phyloP scores from a whole-genome alignment of 805 yeast species.

The Yarrowia sp. region DNA sequence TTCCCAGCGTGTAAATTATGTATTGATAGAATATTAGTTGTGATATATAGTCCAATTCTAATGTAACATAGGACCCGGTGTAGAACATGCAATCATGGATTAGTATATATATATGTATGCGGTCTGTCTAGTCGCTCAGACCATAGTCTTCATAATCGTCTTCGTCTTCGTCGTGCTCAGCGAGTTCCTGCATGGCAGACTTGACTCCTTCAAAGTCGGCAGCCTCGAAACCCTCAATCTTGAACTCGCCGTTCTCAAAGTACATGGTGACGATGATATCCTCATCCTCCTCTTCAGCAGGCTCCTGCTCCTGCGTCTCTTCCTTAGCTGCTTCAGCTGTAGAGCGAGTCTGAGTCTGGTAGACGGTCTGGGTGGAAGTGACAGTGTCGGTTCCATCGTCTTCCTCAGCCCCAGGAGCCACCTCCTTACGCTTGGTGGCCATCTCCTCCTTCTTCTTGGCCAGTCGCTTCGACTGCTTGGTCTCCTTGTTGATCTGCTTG shows the following conservation, averaged over 20 bases:
- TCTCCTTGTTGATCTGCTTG: background rate
- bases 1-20: slow-evolving; percentile 18
- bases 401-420: background rate
- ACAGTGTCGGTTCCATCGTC: background rate
- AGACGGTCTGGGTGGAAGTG: slow-evolving; percentile 8
- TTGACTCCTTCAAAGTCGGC: slow-evolving; percentile 29
- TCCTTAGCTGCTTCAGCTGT: background rate
- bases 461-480: background rate
- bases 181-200: background rate
- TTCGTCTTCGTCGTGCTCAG: background rate
- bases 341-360: background rate
- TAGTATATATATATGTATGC: background rate
- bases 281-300: slow-evolving; percentile 16
- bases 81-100: too few species aligned
- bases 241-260: slow-evolving; percentile 27
- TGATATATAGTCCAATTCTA: too few species aligned
- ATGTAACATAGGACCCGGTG: too few species aligned
- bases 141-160: slow-evolving; percentile 22
- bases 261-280: slow-evolving; percentile 8
- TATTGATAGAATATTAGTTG: slow-evolving; percentile 1
- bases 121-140: background rate
- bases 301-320: background rate
- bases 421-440: too few species aligned
- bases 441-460: background rate
- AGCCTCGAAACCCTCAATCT: slow-evolving; percentile 32